Percentiles rank a stretch among this genome's conserved stretches.
phyloP scores from a whole-genome alignment of 345 rosid genomes.

The Nasturtium officinale region DNA sequence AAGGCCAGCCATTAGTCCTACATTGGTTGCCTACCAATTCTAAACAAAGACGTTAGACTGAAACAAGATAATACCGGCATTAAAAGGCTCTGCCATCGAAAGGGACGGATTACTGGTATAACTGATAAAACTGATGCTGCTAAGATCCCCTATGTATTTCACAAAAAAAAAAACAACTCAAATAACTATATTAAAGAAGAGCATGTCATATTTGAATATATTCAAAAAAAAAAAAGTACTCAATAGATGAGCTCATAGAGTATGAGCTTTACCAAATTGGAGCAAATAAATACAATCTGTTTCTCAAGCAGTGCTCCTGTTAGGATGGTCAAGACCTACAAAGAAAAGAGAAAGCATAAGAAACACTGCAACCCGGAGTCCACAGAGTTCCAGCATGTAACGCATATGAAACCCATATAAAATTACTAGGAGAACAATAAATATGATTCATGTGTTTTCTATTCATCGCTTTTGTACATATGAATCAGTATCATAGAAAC shows the following conservation, averaged over 20 bases:
- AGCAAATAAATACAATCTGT: constrained; percentile 83
- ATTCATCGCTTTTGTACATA: neutral
- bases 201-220: neutral
- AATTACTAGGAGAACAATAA: neutral
- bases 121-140: constrained; percentile 80
- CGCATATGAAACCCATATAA: neutral
- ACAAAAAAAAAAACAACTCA: constrained; percentile 6
- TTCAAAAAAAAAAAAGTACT: neutral
- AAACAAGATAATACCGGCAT: constrained; percentile 68
- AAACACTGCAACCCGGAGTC: neutral
- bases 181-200: neutral
- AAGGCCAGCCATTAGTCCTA: constrained; percentile 25
- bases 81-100: constrained; percentile 92
- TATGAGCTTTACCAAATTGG: constrained; percentile 73
- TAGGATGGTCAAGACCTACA: constrained; percentile 77
- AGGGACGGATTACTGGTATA: constrained; percentile 83
- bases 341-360: constrained; percentile 11
- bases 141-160: constrained; percentile 67
- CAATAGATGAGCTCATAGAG: neutral
- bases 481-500: constrained; percentile 14
- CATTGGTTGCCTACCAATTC: neutral
- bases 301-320: constrained; percentile 90
- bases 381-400: neutral
- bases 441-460: neutral
- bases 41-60: neutral